Evolutionary conservation across 1,284 basidiomycete genomes (phyloP).

Genomic region (Tylopilus orsonianus): DNA sequence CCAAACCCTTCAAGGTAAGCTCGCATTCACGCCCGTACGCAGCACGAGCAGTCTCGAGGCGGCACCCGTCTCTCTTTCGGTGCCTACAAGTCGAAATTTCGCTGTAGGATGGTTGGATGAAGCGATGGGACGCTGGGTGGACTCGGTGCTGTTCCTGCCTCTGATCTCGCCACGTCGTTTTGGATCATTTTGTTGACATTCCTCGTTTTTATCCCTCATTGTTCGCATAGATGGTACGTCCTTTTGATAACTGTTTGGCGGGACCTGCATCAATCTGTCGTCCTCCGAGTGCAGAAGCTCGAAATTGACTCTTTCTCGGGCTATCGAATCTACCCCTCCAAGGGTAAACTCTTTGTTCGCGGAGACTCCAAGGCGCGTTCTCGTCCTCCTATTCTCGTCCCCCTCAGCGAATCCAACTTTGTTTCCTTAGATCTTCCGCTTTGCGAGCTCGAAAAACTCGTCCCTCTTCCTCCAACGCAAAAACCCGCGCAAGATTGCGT

Average conservation of each 20-base stretch:
- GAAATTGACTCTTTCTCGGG: slow-evolving; percentile 97
- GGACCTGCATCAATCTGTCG: slow-evolving; percentile 18
- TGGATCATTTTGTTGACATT: slow-evolving; percentile 27
- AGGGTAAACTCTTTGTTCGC: slow-evolving; percentile 94
- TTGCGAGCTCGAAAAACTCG: slow-evolving; percentile 85
- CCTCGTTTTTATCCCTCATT: neutral
- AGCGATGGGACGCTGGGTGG: slow-evolving; percentile 41
- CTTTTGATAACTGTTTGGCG: neutral
- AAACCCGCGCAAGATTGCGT: slow-evolving; percentile 99
- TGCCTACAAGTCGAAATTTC: slow-evolving; percentile 21
- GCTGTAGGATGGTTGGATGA: slow-evolving; percentile 45
- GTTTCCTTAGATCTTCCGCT: slow-evolving; percentile 82
- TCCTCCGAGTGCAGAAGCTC: slow-evolving; percentile 76
- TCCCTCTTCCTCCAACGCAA: slow-evolving; percentile 99
- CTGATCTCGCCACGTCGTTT: slow-evolving; percentile 12
- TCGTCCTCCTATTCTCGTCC: neutral
- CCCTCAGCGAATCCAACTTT: too few species aligned
- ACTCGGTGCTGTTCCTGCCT: slow-evolving; percentile 11
- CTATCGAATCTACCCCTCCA: slow-evolving; percentile 94
- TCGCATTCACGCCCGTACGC: slow-evolving; percentile 32
- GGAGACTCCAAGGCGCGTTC: slow-evolving; percentile 88
- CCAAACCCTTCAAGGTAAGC: slow-evolving; percentile 59
- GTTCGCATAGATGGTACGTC: slow-evolving; percentile 51
- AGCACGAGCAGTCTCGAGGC: slow-evolving; percentile 4
- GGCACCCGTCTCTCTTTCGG: slow-evolving; percentile 11